A percentile compares a stretch with the other conserved stretches of the same genome.
These are phyloP conservation scores for Aristolochia fimbriata DNA, from an alignment of 164 flowering plant species.

Conservation along the genomic window DNA sequence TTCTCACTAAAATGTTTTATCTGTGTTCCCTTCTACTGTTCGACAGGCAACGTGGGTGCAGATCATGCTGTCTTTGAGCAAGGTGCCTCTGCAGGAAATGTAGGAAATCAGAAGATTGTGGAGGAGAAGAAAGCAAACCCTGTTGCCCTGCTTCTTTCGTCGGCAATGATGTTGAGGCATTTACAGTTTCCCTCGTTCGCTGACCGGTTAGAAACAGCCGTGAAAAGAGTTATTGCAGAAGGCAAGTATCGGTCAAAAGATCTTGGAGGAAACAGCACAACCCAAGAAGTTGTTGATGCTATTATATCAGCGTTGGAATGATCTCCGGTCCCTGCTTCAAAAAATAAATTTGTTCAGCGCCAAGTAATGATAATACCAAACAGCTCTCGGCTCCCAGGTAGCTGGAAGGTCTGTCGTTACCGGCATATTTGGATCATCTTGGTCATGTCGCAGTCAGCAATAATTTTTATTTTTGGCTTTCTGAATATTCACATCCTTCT, in stretches of 20 bases:
- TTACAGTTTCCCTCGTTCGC: conserved; percentile 17
- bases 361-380: no score
- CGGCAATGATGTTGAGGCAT: conserved; percentile 19
- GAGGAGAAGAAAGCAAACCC: conserved; percentile 17
- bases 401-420: no score
- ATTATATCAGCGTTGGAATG: conserved; percentile 11
- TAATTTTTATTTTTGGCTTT: neutral
- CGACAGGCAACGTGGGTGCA: conserved; percentile 15
- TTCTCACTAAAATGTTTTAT: neutral
- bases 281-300: conserved; percentile 18
- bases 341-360: no score
- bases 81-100: conserved; percentile 17
- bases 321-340: conserved; percentile 2
- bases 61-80: conserved; percentile 17
- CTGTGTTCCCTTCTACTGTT: conserved; percentile 4
- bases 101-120: conserved; percentile 10
- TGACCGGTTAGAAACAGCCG: conserved; percentile 16
- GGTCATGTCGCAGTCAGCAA: neutral
- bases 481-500: neutral
- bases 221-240: conserved; percentile 13
- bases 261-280: conserved; percentile 14
- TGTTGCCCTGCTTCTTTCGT: conserved; percentile 14
- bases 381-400: no score
- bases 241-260: conserved; percentile 12
- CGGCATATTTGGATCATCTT: no score